Evolutionary conservation across 2,329 filamentous ascomycete species (phyloP).

Genomic region (Arthrobotrys megalospora): DNA sequence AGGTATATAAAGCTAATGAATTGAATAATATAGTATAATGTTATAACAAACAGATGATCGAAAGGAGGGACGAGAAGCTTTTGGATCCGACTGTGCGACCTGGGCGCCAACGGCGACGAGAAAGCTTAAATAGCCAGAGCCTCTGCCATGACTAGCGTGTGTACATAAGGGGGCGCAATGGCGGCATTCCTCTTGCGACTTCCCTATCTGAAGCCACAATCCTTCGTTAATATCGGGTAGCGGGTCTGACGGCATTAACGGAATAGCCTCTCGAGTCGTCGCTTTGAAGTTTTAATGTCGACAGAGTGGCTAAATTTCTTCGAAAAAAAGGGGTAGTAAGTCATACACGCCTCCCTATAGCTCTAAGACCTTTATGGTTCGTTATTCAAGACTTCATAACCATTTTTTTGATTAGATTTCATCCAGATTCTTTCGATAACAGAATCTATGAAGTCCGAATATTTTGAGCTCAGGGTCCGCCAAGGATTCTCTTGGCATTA

Average conservation of each 20-base stretch:
- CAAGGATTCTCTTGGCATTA: constrained; percentile 23
- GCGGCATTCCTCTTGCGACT: constrained; percentile 22
- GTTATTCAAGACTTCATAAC: too few species aligned
- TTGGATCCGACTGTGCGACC: constrained; percentile 25
- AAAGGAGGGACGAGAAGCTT: constrained; percentile 18
- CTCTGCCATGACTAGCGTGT: constrained; percentile 24
- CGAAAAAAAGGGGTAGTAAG: not conserved
- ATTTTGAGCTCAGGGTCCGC: not conserved
- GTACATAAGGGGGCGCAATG: constrained; percentile 23
- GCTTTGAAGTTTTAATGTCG: not conserved
- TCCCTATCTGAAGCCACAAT: constrained; percentile 8
- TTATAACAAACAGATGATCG: constrained; percentile 12
- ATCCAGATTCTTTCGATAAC: not conserved
- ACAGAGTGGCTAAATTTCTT: not conserved
- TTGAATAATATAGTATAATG: constrained; percentile 3
- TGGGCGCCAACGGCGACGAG: constrained; percentile 36
- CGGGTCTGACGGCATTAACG: not conserved
- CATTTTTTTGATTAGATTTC: not conserved
- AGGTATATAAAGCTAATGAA: not conserved
- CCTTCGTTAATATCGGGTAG: constrained; percentile 21
- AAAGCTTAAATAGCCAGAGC: constrained; percentile 45
- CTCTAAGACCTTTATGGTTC: not conserved
- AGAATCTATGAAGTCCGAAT: not conserved
- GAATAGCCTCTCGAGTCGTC: not conserved
- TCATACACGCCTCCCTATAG: not conserved